Evolutionary conservation across 345 rosid species (phyloP).

Genomic region (Lepidium aucheri): DNA sequence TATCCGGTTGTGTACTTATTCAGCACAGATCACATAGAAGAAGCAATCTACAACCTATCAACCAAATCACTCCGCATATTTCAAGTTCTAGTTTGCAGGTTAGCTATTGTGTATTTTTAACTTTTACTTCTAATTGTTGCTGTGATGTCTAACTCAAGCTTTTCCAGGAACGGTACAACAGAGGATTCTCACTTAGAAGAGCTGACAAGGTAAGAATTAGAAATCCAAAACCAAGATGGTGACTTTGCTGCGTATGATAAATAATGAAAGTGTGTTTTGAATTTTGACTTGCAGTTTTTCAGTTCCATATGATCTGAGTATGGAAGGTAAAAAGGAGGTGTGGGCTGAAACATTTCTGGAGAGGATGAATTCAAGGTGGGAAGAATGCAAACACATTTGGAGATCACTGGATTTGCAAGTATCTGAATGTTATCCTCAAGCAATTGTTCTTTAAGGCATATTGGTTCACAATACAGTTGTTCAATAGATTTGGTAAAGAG

Average conservation of each 20-base stretch:
- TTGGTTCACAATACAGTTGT: not conserved
- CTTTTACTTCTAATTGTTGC: not conserved
- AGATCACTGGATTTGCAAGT: slow-evolving; percentile 61
- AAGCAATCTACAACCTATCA: slow-evolving; percentile 76
- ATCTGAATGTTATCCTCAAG: slow-evolving; percentile 74
- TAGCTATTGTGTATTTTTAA: not conserved
- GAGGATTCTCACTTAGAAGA: slow-evolving; percentile 47
- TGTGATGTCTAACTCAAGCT: slow-evolving; percentile 9
- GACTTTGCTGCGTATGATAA: not conserved
- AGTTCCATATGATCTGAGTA: slow-evolving; percentile 85
- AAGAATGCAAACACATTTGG: slow-evolving; percentile 60
- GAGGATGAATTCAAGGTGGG: slow-evolving; percentile 48
- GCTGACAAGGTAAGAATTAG: slow-evolving; percentile 56
- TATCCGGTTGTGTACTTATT: slow-evolving; percentile 90
- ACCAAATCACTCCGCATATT: slow-evolving; percentile 73
- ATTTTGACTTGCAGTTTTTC: slow-evolving; percentile 48
- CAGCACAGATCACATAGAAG: slow-evolving; percentile 65
- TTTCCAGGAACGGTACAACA: slow-evolving; percentile 36
- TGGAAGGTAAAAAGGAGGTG: slow-evolving; percentile 62
- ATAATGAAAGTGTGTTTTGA: not conserved
- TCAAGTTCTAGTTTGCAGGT: slow-evolving; percentile 63
- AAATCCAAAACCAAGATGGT: not conserved
- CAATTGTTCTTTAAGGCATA: slow-evolving; percentile 51
- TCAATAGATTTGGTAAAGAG: not conserved
- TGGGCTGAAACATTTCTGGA: slow-evolving; percentile 66